These are phyloP conservation scores for Globisporangium megalacanthum DNA, from an alignment of 352 stramenopile species.

Conservation along the genomic window DNA sequence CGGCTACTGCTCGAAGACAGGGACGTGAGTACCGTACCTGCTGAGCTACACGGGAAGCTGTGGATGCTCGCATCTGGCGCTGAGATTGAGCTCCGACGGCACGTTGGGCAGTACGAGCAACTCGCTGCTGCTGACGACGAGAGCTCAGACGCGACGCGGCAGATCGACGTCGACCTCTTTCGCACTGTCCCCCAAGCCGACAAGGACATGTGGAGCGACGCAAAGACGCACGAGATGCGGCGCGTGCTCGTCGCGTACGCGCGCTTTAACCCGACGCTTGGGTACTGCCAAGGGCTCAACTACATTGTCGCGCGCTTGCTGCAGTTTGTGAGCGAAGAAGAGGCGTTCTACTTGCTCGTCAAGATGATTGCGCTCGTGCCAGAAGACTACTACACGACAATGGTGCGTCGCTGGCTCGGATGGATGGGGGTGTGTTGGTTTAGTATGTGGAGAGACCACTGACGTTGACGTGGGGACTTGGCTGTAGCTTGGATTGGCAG, in stretches of 20 bases:
- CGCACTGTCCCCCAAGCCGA: slow-evolving; percentile 65
- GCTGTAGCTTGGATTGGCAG: slow-evolving; percentile 62
- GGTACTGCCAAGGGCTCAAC: slow-evolving; percentile 88
- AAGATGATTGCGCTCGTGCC: slow-evolving; percentile 74
- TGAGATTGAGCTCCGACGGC: slow-evolving; percentile 53
- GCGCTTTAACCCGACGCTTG: slow-evolving; percentile 70
- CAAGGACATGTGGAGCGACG: slow-evolving; percentile 56
- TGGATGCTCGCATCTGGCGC: slow-evolving; percentile 79
- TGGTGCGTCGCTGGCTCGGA: slow-evolving; percentile 36
- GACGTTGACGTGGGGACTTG: background rate
- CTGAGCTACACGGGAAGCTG: slow-evolving; percentile 69
- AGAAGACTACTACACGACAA: slow-evolving; percentile 87
- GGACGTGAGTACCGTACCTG: slow-evolving; percentile 44
- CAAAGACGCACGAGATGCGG: slow-evolving; percentile 68
- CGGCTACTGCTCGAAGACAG: slow-evolving; percentile 58
- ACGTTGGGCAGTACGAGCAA: slow-evolving; percentile 48
- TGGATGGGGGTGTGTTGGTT: background rate
- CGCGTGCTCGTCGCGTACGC: slow-evolving; percentile 83
- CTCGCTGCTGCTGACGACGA: slow-evolving; percentile 45
- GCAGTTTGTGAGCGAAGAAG: slow-evolving; percentile 62
- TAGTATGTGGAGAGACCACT: background rate
- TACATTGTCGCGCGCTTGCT: slow-evolving; percentile 80
- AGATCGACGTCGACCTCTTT: slow-evolving; percentile 84
- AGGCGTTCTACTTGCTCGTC: slow-evolving; percentile 79
- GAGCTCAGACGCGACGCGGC: slow-evolving; percentile 62